Evolutionary conservation across 306 rosid species (phyloP), one percentile per base, ranked within the genome.

Genomic region (Vicia villosa): DNA sequence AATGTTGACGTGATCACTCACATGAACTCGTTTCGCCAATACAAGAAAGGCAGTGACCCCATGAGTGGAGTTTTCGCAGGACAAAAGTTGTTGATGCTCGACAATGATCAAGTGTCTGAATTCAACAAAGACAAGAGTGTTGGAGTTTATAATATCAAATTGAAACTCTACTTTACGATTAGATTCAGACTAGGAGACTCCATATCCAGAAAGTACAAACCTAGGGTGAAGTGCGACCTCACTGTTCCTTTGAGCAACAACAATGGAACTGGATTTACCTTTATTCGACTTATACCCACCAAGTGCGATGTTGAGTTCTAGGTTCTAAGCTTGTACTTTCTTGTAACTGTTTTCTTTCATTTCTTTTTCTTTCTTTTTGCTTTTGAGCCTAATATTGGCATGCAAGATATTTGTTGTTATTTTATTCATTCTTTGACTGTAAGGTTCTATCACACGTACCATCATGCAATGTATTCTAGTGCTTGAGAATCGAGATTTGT

Each of bases 221-320:
- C 91, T 20, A 87, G 74, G 68, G 80, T 74, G 7, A 64, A 83
- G 47, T 90, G 96, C 47, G 77, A 75, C 4, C 47, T 90, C 64
- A 82, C 55, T 58, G 78, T 88, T 82, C 86, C 91, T 0, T 16
- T 88, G 5, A 57, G 17, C 56, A 46, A 71, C 17, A 66, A 40
- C 16, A 14, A 5, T 19, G 86, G 71, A 60, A 73, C 19, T 5
- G 11, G 63, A 0, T 56, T 56, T 26, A 13, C 66, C 14, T 15
- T 40, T 45, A 51, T 22, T 2, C 24, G 34, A 0, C 84, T 88
- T 55, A 15, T 61, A 72, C 26, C 85, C 6, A 77, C 85, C 55
- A 73, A 74, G 73, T 91, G 97, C 32, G 55, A 66, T 32, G 72
- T 80, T 59, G 49, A 75, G 45, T 82, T 70, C 52, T 82, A 55